phyloP scores from a whole-genome alignment of 306 rosid species.

The Rubus parviflorus region DNA sequence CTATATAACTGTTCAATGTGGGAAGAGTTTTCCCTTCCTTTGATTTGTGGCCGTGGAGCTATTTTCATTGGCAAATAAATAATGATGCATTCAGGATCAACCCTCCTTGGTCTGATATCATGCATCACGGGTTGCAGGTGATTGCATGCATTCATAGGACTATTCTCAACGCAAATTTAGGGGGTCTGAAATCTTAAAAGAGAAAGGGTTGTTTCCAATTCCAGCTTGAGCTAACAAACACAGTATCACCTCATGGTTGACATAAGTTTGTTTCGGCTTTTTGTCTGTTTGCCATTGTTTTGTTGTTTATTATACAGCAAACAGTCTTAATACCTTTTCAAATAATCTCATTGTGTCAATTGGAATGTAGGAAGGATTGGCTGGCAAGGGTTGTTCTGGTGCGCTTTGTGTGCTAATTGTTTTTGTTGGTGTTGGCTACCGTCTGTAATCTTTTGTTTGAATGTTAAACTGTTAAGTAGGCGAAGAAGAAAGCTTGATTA shows the following conservation, averaged over 20 bases:
- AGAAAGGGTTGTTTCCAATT: not conserved
- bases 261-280: not conserved
- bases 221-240: not conserved
- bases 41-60: not conserved
- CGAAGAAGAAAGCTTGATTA: not conserved
- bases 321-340: not conserved
- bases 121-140: not conserved
- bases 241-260: not conserved
- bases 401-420: not conserved
- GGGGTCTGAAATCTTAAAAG: not conserved
- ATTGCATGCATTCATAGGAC: not conserved
- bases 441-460: slow-evolving; percentile 4
- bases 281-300: not conserved
- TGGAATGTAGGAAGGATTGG: not conserved
- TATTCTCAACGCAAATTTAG: not conserved
- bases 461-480: not conserved
- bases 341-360: not conserved
- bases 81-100: not conserved
- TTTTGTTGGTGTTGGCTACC: not conserved
- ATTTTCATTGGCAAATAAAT: not conserved
- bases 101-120: not conserved
- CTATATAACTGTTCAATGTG: not conserved
- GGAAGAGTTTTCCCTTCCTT: not conserved
- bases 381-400: not conserved
- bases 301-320: not conserved